Percentiles rank a stretch among this genome's conserved stretches.
Evolutionary conservation across 2,329 filamentous ascomycete species (phyloP).

Genomic region (Cytospora schulzeri): DNA sequence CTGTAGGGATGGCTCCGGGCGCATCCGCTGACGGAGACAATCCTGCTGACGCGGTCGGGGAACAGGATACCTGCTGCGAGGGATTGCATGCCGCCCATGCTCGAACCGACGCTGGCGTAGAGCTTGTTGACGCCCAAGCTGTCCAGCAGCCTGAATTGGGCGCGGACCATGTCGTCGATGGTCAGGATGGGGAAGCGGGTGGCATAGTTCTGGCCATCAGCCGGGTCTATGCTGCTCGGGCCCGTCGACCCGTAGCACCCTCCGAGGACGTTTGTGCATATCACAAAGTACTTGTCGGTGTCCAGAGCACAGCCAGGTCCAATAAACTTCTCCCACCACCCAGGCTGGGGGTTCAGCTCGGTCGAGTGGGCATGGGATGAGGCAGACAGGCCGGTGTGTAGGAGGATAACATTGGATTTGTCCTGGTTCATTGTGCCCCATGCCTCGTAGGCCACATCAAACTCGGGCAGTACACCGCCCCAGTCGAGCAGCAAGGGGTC

Average conservation of each 20-base stretch:
- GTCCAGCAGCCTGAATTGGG: constrained; percentile 89
- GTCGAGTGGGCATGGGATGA: constrained; percentile 96
- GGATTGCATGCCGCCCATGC: constrained; percentile 98
- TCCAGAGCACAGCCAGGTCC: constrained; percentile 83
- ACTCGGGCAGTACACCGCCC: constrained; percentile 88
- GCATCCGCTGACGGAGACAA: constrained; percentile 91
- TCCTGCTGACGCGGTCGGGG: constrained; percentile 75
- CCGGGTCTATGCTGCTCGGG: constrained; percentile 83
- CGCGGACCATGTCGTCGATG: constrained; percentile 95
- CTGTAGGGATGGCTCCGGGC: constrained; percentile 95
- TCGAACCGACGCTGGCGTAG: constrained; percentile 90
- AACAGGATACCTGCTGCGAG: constrained; percentile 84
- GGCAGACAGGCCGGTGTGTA: constrained; percentile 94
- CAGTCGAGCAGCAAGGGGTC: constrained; percentile 85
- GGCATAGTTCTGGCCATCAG: constrained; percentile 84
- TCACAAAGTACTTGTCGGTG: constrained; percentile 87
- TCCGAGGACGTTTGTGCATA: constrained; percentile 96
- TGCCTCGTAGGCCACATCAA: constrained; percentile 88
- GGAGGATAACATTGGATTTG: constrained; percentile 83
- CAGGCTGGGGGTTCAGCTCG: constrained; percentile 79
- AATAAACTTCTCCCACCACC: constrained; percentile 99
- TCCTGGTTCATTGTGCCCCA: constrained; percentile 83
- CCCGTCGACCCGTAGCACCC: constrained; percentile 96
- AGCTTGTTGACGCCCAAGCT: constrained; percentile 73
- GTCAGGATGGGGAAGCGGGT: constrained; percentile 95